Conservation (phyloP, 2,329 filamentous ascomycete species). For the Penicillium expansum region DNA sequence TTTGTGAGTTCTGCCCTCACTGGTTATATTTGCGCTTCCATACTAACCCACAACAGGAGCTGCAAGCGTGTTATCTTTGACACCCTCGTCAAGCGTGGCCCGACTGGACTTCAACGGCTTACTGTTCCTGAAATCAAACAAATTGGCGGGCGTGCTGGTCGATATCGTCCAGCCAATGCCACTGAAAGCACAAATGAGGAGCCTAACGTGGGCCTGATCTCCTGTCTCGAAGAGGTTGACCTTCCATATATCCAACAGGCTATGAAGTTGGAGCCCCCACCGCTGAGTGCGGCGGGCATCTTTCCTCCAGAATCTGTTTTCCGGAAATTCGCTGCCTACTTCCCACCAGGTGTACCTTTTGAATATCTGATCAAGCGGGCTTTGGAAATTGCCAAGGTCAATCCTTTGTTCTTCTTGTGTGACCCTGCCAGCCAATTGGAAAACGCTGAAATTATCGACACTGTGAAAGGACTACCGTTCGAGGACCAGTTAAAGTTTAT, state of each 20-base stretch:
- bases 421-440: slow-evolving; percentile 60
- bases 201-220: slow-evolving; percentile 66
- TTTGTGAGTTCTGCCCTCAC: slow-evolving; percentile 54
- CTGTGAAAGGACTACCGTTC: slow-evolving; percentile 63
- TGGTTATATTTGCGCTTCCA: neutral
- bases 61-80: slow-evolving; percentile 92
- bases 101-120: slow-evolving; percentile 56
- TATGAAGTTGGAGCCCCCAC: slow-evolving; percentile 62
- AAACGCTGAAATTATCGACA: slow-evolving; percentile 73
- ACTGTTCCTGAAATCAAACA: slow-evolving; percentile 82
- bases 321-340: slow-evolving; percentile 75
- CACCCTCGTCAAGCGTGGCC: slow-evolving; percentile 69
- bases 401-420: slow-evolving; percentile 69
- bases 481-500: slow-evolving; percentile 74
- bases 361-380: slow-evolving; percentile 77
- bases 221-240: slow-evolving; percentile 71
- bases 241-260: slow-evolving; percentile 60
- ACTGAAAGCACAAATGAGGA: slow-evolving; percentile 19
- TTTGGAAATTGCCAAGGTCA: slow-evolving; percentile 63
- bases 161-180: slow-evolving; percentile 66
- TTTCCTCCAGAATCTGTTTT: slow-evolving; percentile 69
- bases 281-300: slow-evolving; percentile 69
- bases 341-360: slow-evolving; percentile 76
- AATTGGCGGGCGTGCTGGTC: slow-evolving; percentile 87
- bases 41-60: slow-evolving; percentile 45